Evolutionary conservation across 352 stramenopile genomes (phyloP), one percentile per base, ranked within the genome.

Genomic region (Thalassiosira livingstoniorum): DNA sequence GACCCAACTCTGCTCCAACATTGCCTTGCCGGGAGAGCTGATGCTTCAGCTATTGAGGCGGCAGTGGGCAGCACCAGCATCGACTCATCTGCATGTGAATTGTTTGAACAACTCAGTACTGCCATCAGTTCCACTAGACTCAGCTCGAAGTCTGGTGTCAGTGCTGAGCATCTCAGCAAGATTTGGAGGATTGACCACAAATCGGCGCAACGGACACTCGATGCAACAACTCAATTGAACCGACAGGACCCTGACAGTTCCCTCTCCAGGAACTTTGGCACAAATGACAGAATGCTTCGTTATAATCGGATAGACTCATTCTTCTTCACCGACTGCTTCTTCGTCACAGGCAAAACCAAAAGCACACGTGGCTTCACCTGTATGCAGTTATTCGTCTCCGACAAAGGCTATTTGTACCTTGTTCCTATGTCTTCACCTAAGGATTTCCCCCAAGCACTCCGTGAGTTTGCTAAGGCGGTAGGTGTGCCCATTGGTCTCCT

Each of bases 261-360:
- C 5, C 27, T 80, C 27, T 62, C 60, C 66, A 34, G 72, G 13
- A 37, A 76, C 23, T 64, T 75, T 71, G 71, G 61, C 2, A 80
- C 71, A 15, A 82, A 78, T 35, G 75, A 83, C 53, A 32, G 39
- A 1, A 80, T 80, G 67, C 23, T 79, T 2, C 31, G 31, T n/a
- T 79, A 80, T 31, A 64, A 60, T n/a, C 21, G 60, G 7, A 80
- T 80, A 23, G 51, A 70, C 2, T 37, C 27, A 18, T 21, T 27
- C 5, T 81, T 76, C 63, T 75, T 69, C 34, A 76, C 57, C 11
- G 74, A 76, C 45, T 69, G 51, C 18, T 64, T 79, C 4, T 79
- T 64, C 15, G 67, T 58, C 2, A 76, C 67, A 55, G 42, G 34
- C 2, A 78, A 60, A 4, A 43, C 13, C 2, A 74, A 43, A 5